Evolutionary conservation across 805 yeast genomes (phyloP), one percentile per base, ranked within the genome.

Genomic region (Grigorovia transvaalensis): DNA sequence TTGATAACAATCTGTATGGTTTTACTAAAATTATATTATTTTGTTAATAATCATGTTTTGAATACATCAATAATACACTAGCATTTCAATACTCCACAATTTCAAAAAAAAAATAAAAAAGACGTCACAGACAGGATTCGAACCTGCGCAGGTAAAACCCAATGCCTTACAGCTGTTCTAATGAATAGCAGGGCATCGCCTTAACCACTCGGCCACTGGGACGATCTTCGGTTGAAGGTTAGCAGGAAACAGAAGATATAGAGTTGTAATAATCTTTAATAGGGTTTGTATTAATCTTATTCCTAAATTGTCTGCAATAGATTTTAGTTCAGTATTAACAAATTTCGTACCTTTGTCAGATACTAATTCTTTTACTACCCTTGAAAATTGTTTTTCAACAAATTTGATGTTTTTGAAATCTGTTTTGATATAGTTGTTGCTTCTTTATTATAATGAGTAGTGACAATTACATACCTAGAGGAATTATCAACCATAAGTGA

Each of bases 91-190:
- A n/a, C n/a, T n/a, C n/a, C n/a, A n/a, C n/a, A n/a, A n/a, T n/a
- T n/a, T n/a, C n/a, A n/a, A n/a, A 23, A 23, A 23, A 23, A 23
- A 23, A 23, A 23, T 23, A n/a, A n/a, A n/a, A n/a, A n/a, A n/a
- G n/a, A 60, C 96, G 96, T 85, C 86, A 88, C 95, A 85, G 95
- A 87, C 96, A 88, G 95, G 96, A 88, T 88, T 88, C 96, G 96
- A 88, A 88, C 96, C 95, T 88, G 95, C 95, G 96, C 82, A 80
- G 84, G 88, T 81, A 83, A 75, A 83, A 80, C 88, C 84, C 87
- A 83, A 81, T 80, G 86, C 88, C 88, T 82, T 72, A 70, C 77
- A 75, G 75, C 80, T 74, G 59, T 67, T 61, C 56, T 53, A 43
- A 47, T 56, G 58, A 59, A 74, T 81, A 83, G 88, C 88, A 83